Evolutionary conservation across 176 grass and related monocot genomes (phyloP), one percentile per base, ranked within the genome.

Genomic region (Secale cereale): DNA sequence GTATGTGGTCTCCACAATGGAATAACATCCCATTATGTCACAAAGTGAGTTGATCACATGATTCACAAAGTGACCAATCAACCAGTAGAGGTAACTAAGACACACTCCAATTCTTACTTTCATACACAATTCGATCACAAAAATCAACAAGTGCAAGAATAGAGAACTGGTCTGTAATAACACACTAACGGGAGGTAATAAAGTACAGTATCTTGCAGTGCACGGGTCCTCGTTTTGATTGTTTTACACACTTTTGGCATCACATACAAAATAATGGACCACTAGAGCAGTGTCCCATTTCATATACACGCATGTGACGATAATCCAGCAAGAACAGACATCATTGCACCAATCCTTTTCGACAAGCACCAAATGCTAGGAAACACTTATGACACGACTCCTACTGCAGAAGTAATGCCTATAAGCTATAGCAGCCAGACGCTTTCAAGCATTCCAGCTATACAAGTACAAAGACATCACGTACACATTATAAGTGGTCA

Each of bases 361-460:
- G 78, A 17, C 22, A 36, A 87, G 16, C 57, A 85, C 28, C 85
- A 80, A 80, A 67, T 67, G 61, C 27, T 66, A 61, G 37, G 29
- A 68, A 67, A 68, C 45, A 83, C 27, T 56, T 56, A 83, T 31
- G 63, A 48, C 80, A 87, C 27, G 17, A 74, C 45, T 65, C 65
- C 43, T 35, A 65, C 33, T 78, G 32, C 45, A 71, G 74, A 12
- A 78, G 30, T 72, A 54, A 77, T 54, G 63, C 26, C 26, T 28
- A 33, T 62, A 76, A 20, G 31, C 36, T 59, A 57, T 66, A 74
- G 46, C 35, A 74, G 35, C 80, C 68, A 80, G 46, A 80, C 46
- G 31, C 67, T 88, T 80, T 30, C 8, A 60, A 80, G 60, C 22
- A 87, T 74, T 84, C 66, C 81, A 80, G 74, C 80, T 76, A 75